Conservation (phyloP, 1,284 basidiomycete species). For the Ustilago nuda region DNA sequence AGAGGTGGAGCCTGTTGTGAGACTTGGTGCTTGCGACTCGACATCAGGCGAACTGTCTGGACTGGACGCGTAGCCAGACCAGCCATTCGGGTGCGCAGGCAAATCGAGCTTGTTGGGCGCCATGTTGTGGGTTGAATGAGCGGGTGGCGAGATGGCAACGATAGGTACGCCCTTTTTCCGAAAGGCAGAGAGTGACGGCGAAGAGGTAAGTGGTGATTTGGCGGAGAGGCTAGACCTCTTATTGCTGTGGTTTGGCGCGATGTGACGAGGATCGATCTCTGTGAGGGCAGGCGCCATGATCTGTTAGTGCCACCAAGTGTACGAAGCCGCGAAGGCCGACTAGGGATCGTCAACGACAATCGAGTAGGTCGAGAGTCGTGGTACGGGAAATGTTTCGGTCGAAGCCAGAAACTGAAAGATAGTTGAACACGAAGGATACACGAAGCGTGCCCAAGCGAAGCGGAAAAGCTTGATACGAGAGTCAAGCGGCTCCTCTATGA, state of each 20-base stretch:
- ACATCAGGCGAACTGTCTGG: constrained; percentile 43
- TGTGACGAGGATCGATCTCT: constrained; percentile 14
- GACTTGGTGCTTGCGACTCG: constrained; percentile 55
- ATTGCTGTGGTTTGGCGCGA: constrained; percentile 8
- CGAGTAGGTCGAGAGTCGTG: background rate
- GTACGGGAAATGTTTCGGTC: background rate
- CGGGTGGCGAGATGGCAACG: constrained; percentile 46
- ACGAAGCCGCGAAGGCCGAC: constrained; percentile 4
- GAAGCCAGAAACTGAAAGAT: constrained; percentile 11
- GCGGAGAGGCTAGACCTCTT: constrained; percentile 15
- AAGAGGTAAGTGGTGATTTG: constrained; percentile 28
- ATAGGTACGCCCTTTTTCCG: constrained; percentile 51
- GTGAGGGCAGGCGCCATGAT: constrained; percentile 35
- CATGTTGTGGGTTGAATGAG: constrained; percentile 31
- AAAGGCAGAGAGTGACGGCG: constrained; percentile 40
- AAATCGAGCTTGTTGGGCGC: constrained; percentile 12
- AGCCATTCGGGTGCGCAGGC: constrained; percentile 17
- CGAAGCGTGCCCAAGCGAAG: background rate
- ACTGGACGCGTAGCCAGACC: constrained; percentile 28
- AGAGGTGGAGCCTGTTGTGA: constrained; percentile 63
- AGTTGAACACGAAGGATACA: background rate
- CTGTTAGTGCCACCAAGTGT: background rate
- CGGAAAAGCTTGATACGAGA: background rate
- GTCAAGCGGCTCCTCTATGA: constrained; percentile 1
- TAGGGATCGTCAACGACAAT: background rate